Evolutionary conservation across 768 basidiomycete species (phyloP).

Genomic region (Suillus americanus): DNA sequence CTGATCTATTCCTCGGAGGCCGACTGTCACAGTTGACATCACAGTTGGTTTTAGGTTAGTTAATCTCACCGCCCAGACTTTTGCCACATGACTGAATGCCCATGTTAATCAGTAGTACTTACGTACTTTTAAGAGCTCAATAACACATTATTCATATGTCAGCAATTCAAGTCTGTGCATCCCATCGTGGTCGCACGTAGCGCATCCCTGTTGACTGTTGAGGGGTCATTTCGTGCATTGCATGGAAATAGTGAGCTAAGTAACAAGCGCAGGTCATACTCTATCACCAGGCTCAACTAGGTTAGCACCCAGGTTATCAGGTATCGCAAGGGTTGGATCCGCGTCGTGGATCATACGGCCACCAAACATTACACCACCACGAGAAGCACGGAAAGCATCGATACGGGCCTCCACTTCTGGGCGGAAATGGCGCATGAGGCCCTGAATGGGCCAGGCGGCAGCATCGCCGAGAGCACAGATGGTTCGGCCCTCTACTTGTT

Average conservation of each 20-base stretch:
- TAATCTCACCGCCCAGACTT: neutral
- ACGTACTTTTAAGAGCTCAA: neutral
- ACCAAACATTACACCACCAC: slow-evolving; percentile 89
- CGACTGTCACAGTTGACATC: neutral
- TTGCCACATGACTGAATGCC: neutral
- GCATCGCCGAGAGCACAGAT: slow-evolving; percentile 98
- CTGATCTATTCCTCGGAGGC: neutral
- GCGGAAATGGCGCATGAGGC: slow-evolving; percentile 96
- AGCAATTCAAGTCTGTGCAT: neutral
- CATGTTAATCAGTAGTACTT: neutral
- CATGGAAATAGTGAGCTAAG: neutral
- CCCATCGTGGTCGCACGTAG: neutral
- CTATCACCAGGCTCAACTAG: slow-evolving; percentile 42
- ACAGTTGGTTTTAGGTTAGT: no score
- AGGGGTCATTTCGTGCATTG: neutral
- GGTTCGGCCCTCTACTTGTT: slow-evolving; percentile 95
- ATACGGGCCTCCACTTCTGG: slow-evolving; percentile 93
- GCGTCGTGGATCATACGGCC: slow-evolving; percentile 68
- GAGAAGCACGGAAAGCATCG: slow-evolving; percentile 64
- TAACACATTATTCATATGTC: neutral
- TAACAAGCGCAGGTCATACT: slow-evolving; percentile 13
- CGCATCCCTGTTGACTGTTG: neutral
- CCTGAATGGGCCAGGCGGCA: slow-evolving; percentile 98
- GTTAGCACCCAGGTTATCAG: slow-evolving; percentile 69
- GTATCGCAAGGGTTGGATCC: slow-evolving; percentile 68